These are phyloP conservation scores for Pichia phayaonensis DNA, from an alignment of 805 yeast species.

Conservation along the genomic window DNA sequence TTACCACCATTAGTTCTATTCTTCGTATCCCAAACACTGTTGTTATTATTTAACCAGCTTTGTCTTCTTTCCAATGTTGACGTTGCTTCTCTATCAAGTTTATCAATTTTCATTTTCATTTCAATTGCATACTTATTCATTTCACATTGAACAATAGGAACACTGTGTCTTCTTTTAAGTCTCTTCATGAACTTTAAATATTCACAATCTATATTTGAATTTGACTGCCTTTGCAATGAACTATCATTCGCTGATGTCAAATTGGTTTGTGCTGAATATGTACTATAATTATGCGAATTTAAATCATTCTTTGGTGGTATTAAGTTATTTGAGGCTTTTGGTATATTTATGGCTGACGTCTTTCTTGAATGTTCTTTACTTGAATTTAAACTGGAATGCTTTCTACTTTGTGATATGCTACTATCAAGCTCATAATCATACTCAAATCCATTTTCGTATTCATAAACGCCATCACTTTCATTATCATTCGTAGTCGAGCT, in stretches of 20 bases:
- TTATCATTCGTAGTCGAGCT: neutral
- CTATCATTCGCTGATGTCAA: neutral
- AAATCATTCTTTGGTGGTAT: neutral
- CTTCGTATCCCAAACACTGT: slow-evolving; percentile 1
- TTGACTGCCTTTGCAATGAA: too few relatives aligned
- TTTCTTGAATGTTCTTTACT: slow-evolving; percentile 3
- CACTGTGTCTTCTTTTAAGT: slow-evolving; percentile 32
- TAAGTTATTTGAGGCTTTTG: neutral
- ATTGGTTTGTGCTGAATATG: slow-evolving; percentile 3
- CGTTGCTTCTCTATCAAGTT: neutral
- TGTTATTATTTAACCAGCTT: slow-evolving; percentile 2
- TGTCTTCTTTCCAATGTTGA: slow-evolving; percentile 1
- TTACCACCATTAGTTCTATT: neutral
- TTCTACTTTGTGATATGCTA: neutral
- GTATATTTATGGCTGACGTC: neutral
- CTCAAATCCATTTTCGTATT: slow-evolving; percentile 14
- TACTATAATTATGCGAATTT: neutral
- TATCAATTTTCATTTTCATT: slow-evolving; percentile 12
- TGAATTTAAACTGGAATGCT: neutral
- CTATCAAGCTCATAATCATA: slow-evolving; percentile 14
- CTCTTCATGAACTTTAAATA: slow-evolving; percentile 17
- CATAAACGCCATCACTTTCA: slow-evolving; percentile 10
- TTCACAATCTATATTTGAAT: slow-evolving; percentile 13
- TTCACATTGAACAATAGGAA: slow-evolving; percentile 31
- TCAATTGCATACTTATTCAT: slow-evolving; percentile 25